Conservation (phyloP, 1,284 basidiomycete species). For the Cryptococcus maquisensis region DNA sequence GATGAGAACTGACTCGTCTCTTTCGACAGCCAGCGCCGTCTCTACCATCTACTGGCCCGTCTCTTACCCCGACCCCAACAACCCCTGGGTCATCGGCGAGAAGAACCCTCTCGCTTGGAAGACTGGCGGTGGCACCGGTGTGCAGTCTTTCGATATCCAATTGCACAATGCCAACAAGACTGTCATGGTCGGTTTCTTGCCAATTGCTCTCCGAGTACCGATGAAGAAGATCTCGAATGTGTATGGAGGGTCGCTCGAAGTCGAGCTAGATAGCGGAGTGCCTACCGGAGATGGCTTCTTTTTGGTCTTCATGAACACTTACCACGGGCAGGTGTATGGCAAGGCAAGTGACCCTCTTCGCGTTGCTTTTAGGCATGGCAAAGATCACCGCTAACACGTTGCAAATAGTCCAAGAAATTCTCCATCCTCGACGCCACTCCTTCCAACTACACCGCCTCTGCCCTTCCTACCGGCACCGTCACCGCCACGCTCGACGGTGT, state of each 20-base stretch:
- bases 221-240: conserved; percentile 35
- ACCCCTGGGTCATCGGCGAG: conserved; percentile 45
- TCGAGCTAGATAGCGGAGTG: conserved; percentile 33
- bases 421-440: conserved; percentile 30
- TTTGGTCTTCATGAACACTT: conserved; percentile 43
- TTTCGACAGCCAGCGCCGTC: conserved; percentile 11
- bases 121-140: conserved; percentile 43
- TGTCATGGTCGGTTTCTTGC: conserved; percentile 44
- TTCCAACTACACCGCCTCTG: conserved; percentile 36
- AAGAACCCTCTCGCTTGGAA: conserved; percentile 43
- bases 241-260: conserved; percentile 45
- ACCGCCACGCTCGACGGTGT: conserved; percentile 31
- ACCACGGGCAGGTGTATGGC: conserved; percentile 42
- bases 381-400: neutral
- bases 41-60: conserved; percentile 48
- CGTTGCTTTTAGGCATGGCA: neutral
- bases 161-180: conserved; percentile 42
- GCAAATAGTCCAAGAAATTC: conserved; percentile 36
- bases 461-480: conserved; percentile 39
- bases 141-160: conserved; percentile 47
- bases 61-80: conserved; percentile 24
- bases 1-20: neutral
- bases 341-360: conserved; percentile 20
- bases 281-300: conserved; percentile 37
- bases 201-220: conserved; percentile 42